Evolutionary conservation across 2,329 filamentous ascomycete species (phyloP).

Genomic region (Rutstroemia sydowiana): DNA sequence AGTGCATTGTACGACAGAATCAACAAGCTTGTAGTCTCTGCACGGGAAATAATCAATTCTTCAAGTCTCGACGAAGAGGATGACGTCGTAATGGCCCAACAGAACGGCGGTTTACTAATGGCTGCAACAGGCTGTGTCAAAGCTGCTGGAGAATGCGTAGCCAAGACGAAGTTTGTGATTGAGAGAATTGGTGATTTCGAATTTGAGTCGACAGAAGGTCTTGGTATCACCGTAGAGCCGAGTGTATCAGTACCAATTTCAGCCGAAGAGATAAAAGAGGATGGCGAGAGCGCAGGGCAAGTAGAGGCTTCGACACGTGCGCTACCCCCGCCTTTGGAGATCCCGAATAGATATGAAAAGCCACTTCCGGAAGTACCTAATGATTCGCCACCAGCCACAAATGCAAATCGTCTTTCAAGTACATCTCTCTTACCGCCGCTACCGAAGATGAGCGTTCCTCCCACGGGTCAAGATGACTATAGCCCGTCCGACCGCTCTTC

Average conservation of each 20-base stretch:
- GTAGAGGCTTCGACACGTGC: slow-evolving; percentile 31
- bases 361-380: slow-evolving; percentile 58
- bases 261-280: slow-evolving; percentile 15
- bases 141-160: slow-evolving; percentile 83
- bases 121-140: slow-evolving; percentile 85
- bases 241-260: slow-evolving; percentile 29
- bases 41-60: slow-evolving; percentile 68
- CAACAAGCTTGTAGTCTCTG: slow-evolving; percentile 71
- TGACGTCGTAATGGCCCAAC: slow-evolving; percentile 72
- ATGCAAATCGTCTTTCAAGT: slow-evolving; percentile 36
- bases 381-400: slow-evolving; percentile 28
- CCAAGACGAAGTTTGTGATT: slow-evolving; percentile 76
- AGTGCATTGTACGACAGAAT: slow-evolving; percentile 73
- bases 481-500: slow-evolving; percentile 39
- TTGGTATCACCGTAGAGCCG: slow-evolving; percentile 44
- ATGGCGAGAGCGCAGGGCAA: slow-evolving; percentile 13
- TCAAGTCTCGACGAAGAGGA: slow-evolving; percentile 60
- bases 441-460: slow-evolving; percentile 48
- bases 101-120: slow-evolving; percentile 66
- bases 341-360: slow-evolving; percentile 49
- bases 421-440: slow-evolving; percentile 47
- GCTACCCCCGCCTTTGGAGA: slow-evolving; percentile 38
- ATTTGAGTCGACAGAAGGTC: slow-evolving; percentile 47
- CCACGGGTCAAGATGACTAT: slow-evolving; percentile 42
- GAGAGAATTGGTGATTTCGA: slow-evolving; percentile 90